A percentile compares a stretch with the other conserved stretches of the same genome.
phyloP scores from a whole-genome alignment of 176 grass and related monocot species.

The Saccharum spontaneum region DNA sequence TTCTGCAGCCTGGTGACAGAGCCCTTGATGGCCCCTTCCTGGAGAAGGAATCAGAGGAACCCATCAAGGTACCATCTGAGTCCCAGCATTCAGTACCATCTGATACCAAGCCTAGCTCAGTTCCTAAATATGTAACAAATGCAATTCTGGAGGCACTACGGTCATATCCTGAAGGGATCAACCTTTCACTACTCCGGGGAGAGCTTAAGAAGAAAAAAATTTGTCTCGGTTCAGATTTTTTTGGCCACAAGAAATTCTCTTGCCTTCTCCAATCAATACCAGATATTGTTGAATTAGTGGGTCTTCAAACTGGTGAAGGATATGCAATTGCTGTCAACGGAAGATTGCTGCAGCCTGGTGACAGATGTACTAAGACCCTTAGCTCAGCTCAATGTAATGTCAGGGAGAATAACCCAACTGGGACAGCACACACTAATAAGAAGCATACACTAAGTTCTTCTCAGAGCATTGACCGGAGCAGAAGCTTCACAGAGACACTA shows the following conservation, averaged over 20 bases:
- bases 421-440: constrained; percentile 11
- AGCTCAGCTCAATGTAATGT: constrained; percentile 37
- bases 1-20: constrained; percentile 8
- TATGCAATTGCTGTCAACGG: constrained; percentile 16
- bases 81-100: constrained; percentile 35
- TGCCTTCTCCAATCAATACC: constrained; percentile 56
- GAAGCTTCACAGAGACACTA: constrained; percentile 21
- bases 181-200: constrained; percentile 16
- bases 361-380: constrained; percentile 1
- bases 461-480: neutral
- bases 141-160: constrained; percentile 42
- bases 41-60: constrained; percentile 48
- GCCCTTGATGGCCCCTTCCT: constrained; percentile 18
- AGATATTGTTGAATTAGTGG: constrained; percentile 43
- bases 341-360: constrained; percentile 5
- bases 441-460: constrained; percentile 18
- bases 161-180: constrained; percentile 55
- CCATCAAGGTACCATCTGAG: constrained; percentile 33
- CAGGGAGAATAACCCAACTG: constrained; percentile 27
- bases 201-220: constrained; percentile 53
- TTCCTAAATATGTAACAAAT: constrained; percentile 54
- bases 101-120: constrained; percentile 14
- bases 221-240: constrained; percentile 47
- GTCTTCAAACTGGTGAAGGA: constrained; percentile 3
- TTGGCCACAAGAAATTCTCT: constrained; percentile 68